These are phyloP conservation scores for Pythium rishiriense DNA, from an alignment of 352 stramenopile species.

Conservation along the genomic window DNA sequence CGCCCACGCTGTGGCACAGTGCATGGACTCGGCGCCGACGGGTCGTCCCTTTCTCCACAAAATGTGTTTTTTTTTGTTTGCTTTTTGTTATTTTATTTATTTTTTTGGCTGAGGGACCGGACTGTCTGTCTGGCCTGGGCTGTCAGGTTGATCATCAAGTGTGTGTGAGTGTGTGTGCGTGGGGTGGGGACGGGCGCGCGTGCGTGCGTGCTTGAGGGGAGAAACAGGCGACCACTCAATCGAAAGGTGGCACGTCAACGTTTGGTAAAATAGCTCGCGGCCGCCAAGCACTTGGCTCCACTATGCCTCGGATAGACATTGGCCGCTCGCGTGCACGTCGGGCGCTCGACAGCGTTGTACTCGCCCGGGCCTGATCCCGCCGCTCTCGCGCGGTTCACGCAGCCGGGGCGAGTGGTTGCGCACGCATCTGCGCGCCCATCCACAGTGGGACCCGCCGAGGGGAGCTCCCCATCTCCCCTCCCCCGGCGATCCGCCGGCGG, in stretches of 20 bases:
- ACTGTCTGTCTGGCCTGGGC: not conserved
- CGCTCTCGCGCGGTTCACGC: not conserved
- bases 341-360: constrained; percentile 20
- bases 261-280: constrained; percentile 12
- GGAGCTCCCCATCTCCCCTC: constrained; percentile 1
- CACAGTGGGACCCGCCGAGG: constrained; percentile 2
- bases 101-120: not conserved
- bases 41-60: constrained; percentile 8
- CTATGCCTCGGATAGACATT: too few relatives aligned
- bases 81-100: not conserved
- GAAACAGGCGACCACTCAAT: constrained; percentile 29
- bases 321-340: constrained; percentile 7
- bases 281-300: constrained; percentile 11
- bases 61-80: not conserved
- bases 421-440: constrained; percentile 18
- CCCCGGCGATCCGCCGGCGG: not conserved
- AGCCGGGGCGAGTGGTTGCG: constrained; percentile 24
- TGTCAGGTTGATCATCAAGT: constrained; percentile 17
- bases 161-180: constrained; percentile 2
- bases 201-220: constrained; percentile 27
- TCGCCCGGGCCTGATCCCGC: constrained; percentile 11
- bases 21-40: constrained; percentile 1
- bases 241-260: constrained; percentile 18
- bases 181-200: constrained; percentile 3
- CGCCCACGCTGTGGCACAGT: constrained; percentile 6